Conservation (phyloP, 768 basidiomycete genomes). For the Galerina marginata region DNA sequence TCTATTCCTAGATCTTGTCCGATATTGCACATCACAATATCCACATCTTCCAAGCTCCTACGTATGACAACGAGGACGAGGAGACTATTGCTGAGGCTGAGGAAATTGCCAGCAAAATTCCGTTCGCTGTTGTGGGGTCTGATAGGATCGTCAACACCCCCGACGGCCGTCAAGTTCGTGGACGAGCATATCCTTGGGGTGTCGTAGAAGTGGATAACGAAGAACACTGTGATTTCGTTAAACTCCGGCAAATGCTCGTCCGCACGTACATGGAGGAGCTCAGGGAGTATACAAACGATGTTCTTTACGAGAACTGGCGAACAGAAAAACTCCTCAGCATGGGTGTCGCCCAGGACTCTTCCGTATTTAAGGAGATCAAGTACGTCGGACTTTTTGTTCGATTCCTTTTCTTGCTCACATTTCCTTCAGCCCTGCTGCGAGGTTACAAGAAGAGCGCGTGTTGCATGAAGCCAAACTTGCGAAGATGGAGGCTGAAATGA, state of each 20-base stretch:
- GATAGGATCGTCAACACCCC: constrained; percentile 80
- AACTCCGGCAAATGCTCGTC: constrained; percentile 98
- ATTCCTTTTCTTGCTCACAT: constrained; percentile 10
- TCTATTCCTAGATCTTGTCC: constrained; percentile 69
- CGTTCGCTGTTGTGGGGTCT: constrained; percentile 97
- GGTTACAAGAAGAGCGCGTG: constrained; percentile 94
- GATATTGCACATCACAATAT: constrained; percentile 97
- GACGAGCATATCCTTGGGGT: constrained; percentile 98
- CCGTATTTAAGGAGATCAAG: constrained; percentile 99
- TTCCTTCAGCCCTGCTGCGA: constrained; percentile 82
- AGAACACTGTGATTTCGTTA: constrained; percentile 99
- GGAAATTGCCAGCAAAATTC: constrained; percentile 97
- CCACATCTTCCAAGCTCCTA: constrained; percentile 97
- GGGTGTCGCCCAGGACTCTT: constrained; percentile 97
- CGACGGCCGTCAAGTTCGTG: constrained; percentile 92
- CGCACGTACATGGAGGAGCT: constrained; percentile 99
- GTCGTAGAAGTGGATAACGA: constrained; percentile 99
- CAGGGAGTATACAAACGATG: constrained; percentile 94
- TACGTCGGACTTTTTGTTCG: constrained; percentile 46
- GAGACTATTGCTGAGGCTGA: constrained; percentile 97
- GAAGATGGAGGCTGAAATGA: constrained; percentile 99
- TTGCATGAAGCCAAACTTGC: constrained; percentile 96
- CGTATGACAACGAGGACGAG: constrained; percentile 98
- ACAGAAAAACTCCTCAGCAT: constrained; percentile 94
- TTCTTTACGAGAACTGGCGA: constrained; percentile 98